A percentile compares a stretch with the other conserved stretches of the same genome.
These are phyloP conservation scores for Penicillium soppii DNA, from an alignment of 495 filamentous ascomycete genomes.

Conservation along the genomic window DNA sequence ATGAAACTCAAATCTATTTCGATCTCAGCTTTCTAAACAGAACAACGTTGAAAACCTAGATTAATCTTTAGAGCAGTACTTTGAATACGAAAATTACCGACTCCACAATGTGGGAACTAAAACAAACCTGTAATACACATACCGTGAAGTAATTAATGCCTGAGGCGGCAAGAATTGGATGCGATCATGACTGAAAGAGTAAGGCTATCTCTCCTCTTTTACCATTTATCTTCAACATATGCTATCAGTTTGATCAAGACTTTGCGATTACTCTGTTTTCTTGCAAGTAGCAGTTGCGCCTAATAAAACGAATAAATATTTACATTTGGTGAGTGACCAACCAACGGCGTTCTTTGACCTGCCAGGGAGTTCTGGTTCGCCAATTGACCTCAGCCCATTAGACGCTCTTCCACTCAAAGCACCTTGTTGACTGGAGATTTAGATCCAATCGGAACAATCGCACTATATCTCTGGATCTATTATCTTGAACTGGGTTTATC, in stretches of 20 bases:
- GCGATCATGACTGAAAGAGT: slow-evolving; percentile 6
- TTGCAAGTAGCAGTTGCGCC: slow-evolving; percentile 7
- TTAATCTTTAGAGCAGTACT: neutral
- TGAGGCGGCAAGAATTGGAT: slow-evolving; percentile 10
- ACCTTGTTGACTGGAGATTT: slow-evolving; percentile 18
- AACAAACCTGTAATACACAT: neutral
- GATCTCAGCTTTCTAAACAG: too few relatives aligned
- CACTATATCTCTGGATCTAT: slow-evolving; percentile 1
- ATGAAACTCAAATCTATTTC: too few relatives aligned
- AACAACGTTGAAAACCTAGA: neutral
- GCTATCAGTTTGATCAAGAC: neutral
- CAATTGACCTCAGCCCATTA: slow-evolving; percentile 34
- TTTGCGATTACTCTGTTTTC: neutral
- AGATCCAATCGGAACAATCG: slow-evolving; percentile 29
- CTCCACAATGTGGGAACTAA: neutral
- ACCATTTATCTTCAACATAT: slow-evolving; percentile 4
- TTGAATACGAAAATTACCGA: neutral
- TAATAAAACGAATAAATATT: slow-evolving; percentile 3
- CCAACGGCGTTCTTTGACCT: slow-evolving; percentile 20
- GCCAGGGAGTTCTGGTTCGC: slow-evolving; percentile 45
- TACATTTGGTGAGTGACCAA: slow-evolving; percentile 24
- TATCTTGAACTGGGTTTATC: neutral
- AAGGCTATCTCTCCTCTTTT: slow-evolving; percentile 5
- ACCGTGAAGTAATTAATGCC: neutral
- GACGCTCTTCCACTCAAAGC: slow-evolving; percentile 13